phyloP scores from a whole-genome alignment of 2,329 filamentous ascomycete species.

The Lachnellula cervina region DNA sequence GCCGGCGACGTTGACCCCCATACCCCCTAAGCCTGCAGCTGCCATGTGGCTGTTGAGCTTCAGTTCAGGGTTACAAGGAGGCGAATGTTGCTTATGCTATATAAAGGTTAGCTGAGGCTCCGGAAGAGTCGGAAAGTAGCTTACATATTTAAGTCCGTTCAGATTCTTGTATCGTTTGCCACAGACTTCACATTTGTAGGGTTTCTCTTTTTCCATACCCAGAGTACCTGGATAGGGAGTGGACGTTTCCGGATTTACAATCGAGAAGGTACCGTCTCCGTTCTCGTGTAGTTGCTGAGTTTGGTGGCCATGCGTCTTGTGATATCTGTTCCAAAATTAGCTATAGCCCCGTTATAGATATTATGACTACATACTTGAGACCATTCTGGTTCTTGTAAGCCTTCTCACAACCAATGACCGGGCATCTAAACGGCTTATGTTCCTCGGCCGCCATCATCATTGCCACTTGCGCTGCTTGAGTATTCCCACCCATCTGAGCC shows the following conservation, averaged over 20 bases:
- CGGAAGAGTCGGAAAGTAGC: conserved; percentile 27
- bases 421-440: conserved; percentile 95
- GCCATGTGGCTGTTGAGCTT: conserved; percentile 39
- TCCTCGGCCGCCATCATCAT: conserved; percentile 70
- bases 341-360: conserved; percentile 5
- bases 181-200: conserved; percentile 93
- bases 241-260: conserved; percentile 93
- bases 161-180: conserved; percentile 99
- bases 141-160: conserved; percentile 92
- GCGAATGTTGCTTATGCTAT: conserved; percentile 74
- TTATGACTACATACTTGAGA: conserved; percentile 65
- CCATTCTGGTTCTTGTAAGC: conserved; percentile 99
- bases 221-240: conserved; percentile 91
- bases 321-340: conserved; percentile 45
- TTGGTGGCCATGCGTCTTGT: conserved; percentile 84
- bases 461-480: conserved; percentile 37
- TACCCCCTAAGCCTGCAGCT: conserved; percentile 27
- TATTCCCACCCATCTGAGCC: conserved; percentile 25
- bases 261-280: conserved; percentile 93
- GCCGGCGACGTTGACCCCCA: conserved; percentile 35
- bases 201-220: conserved; percentile 99
- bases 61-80: conserved; percentile 83
- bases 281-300: conserved; percentile 97
- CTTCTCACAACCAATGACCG: conserved; percentile 97
- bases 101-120: conserved; percentile 31